Evolutionary conservation across 495 filamentous ascomycete species (phyloP), one percentile per base, ranked within the genome.

Genomic region (Lentithecium fluviatile): DNA sequence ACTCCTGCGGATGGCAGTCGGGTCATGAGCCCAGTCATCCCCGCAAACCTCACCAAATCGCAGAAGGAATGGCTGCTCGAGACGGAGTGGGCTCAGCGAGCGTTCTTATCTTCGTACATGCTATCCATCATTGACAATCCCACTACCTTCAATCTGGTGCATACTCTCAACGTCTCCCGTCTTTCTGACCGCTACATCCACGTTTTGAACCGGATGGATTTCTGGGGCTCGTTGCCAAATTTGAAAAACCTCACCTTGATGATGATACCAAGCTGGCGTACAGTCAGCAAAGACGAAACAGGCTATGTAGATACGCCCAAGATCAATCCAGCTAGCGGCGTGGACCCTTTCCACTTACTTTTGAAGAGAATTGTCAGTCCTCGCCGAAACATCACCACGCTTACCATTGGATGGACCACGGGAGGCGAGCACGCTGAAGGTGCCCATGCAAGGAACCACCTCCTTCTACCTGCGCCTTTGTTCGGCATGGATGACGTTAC

Each of bases 41-140:
- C 81, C 10, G 69, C 70, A 43, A 58, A 76, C 26, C 71, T 84
- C 3, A 78, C 76, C 2, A 71, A 72, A n/a, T 67, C 77, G 6
- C 83, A 86, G 68, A 77, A 72, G 37, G 80, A 83, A 64, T 82
- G 82, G 79, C 65, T 86, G 10, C 67, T 81, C 23, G 80, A 85
- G 64, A 80, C 78, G 17, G 75, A 80, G 25, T 81, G 82, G 77
- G 82, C 83, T 6, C 82, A 86, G 58, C 64, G 74, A 21, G 83
- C 82, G 4, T 82, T 86, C 42, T 69, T 86, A 21, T 75, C 78
- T 12, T 80, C 81, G 2, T 84, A 83, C 62, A 73, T 78, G 55
- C 71, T 83, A 21, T 73, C 82, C 3, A 64, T 83, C 19, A 72
- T 79, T 4, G 80, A 82, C 52, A 82, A 82, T 29, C 62, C 71